Evolutionary conservation across 208 protist genomes (phyloP), one percentile per base, ranked within the genome.

Genomic region (Herpetomonas tarakana): DNA sequence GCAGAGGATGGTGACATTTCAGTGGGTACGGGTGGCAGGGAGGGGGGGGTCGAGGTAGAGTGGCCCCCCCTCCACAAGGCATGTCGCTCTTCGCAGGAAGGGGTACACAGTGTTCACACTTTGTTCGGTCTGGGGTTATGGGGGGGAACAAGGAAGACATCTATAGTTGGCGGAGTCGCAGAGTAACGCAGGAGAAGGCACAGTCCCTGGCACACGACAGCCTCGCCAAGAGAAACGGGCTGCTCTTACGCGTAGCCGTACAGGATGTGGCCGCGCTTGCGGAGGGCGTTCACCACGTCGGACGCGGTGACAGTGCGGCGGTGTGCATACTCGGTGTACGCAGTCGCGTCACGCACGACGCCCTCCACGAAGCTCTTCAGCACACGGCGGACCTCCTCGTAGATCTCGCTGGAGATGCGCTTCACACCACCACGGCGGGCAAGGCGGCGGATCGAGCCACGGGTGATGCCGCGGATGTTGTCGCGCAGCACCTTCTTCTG

Each of bases 241-340:
- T n/a, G n/a, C n/a, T n/a, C 14, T 41, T 75, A 81, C 58, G 81
- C 88, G 68, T 93, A 97, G 64, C 91, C 88, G 70, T 96, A 96
- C 21, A 96, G 69, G 47, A 90, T 94, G 62, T 88, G 71, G 55
- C 91, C 91, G 54, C 78, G 79, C 71, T 90, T 88, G 76, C 91
- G 91, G 28, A 96, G 80, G 31, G 91, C 86, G 57, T 91, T 91
- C 61, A 96, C 87, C 45, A 96, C 84, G 63, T 95, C 91, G 16
- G 71, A 68, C 31, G 88, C 78, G 35, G 82, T 92, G 19, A 90
- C 81, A 52, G 87, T 92, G 56, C 86, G 81, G 58, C 76, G 66
- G 35, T 74, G 59, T 27, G 72, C 49, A 63, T 92, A 83, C 58
- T 88, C 79, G 21, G 78, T 85, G 66, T 88, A 92, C 16, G 71